These are phyloP conservation scores for Monosporascus sp. DNA, from an alignment of 2,329 filamentous ascomycete genomes.

Conservation along the genomic window DNA sequence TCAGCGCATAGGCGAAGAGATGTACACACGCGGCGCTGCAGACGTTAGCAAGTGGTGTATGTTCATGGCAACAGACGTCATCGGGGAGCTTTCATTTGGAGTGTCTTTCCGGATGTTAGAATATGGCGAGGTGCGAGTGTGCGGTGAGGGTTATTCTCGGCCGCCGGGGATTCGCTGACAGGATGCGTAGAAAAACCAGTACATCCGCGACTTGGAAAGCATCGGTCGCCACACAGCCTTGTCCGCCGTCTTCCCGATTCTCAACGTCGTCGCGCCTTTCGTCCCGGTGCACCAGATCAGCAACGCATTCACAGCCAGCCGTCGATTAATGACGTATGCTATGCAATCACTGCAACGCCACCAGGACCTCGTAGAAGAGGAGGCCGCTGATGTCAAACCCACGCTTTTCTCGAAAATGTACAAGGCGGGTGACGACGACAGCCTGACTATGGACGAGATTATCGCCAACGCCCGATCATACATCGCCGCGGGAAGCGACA, in stretches of 20 bases:
- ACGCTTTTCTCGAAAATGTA: constrained; percentile 34
- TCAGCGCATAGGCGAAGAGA: constrained; percentile 37
- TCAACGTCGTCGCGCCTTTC: constrained; percentile 15
- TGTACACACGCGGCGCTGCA: constrained; percentile 24
- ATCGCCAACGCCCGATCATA: constrained; percentile 22
- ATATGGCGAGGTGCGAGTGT: constrained; percentile 34
- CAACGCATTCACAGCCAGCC: constrained; percentile 1
- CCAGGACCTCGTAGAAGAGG: constrained; percentile 8
- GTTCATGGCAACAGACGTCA: constrained; percentile 49
- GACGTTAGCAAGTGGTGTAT: constrained; percentile 50
- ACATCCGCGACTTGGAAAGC: constrained; percentile 32
- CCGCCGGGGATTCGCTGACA: no score
- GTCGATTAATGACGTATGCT: constrained; percentile 20
- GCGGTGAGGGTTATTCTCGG: no score
- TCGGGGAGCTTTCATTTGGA: constrained; percentile 48
- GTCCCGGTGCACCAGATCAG: constrained; percentile 24
- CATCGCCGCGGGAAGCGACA: constrained; percentile 48
- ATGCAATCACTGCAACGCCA: constrained; percentile 18
- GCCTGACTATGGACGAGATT: constrained; percentile 11
- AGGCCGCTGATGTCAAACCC: constrained; percentile 15
- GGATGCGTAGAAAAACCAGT: constrained; percentile 32
- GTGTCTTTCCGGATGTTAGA: constrained; percentile 49
- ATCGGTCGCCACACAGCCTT: constrained; percentile 15
- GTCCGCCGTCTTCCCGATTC: constrained; percentile 22
- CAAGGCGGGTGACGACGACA: constrained; percentile 24